A percentile compares a stretch with the other conserved stretches of the same genome.
These are phyloP conservation scores for Canavalia gladiata DNA, from an alignment of 306 rosid genomes.

Conservation along the genomic window DNA sequence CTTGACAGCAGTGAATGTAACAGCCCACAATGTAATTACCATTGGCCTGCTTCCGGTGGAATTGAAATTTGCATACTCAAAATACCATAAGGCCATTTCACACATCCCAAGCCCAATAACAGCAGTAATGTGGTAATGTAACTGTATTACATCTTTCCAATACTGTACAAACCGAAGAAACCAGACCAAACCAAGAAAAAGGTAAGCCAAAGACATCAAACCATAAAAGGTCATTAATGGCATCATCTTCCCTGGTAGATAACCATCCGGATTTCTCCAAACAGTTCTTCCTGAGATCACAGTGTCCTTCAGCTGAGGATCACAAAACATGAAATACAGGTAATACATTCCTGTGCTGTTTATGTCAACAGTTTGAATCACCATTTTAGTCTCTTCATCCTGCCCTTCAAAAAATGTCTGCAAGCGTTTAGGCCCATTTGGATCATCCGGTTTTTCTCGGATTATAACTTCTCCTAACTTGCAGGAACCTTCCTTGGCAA, in stretches of 20 bases:
- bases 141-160: conserved; percentile 75
- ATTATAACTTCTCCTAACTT: conserved; percentile 81
- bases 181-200: conserved; percentile 75
- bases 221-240: conserved; percentile 79
- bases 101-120: conserved; percentile 84
- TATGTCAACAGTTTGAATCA: conserved; percentile 61
- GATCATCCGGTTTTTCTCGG: conserved; percentile 59
- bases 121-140: conserved; percentile 80
- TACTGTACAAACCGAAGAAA: conserved; percentile 70
- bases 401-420: conserved; percentile 74
- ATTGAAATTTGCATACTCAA: conserved; percentile 77
- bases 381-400: conserved; percentile 69
- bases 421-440: conserved; percentile 66
- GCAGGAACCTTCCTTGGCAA: conserved; percentile 72
- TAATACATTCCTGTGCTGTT: conserved; percentile 79
- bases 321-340: conserved; percentile 81
- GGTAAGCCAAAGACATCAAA: conserved; percentile 74
- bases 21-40: conserved; percentile 79
- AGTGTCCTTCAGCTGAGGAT: conserved; percentile 74
- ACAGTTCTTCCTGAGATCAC: conserved; percentile 71
- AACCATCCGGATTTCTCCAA: conserved; percentile 86
- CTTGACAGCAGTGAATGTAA: conserved; percentile 69
- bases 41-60: conserved; percentile 77
- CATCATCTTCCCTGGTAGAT: conserved; percentile 78
- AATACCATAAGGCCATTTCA: conserved; percentile 88